These are phyloP conservation scores for Termitomyces sp. DNA, from an alignment of 768 basidiomycete genomes.

Conservation along the genomic window DNA sequence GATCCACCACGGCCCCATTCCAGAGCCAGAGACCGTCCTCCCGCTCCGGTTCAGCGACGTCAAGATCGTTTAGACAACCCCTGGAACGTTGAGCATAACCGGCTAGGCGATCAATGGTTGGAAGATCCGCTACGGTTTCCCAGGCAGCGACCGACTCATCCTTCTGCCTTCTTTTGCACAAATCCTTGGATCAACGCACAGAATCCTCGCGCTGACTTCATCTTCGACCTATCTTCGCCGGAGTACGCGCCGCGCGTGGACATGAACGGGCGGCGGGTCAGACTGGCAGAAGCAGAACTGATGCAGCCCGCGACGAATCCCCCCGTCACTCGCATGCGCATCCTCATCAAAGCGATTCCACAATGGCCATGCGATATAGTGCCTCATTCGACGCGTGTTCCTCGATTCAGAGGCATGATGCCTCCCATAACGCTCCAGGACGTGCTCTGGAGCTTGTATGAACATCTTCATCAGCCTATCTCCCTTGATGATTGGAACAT, in stretches of 20 bases:
- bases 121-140: neutral
- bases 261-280: constrained; percentile 28
- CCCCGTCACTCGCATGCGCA: constrained; percentile 42
- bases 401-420: constrained; percentile 34
- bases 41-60: neutral
- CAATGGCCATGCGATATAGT: constrained; percentile 57
- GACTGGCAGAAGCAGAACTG: constrained; percentile 7
- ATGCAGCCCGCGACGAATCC: constrained; percentile 57
- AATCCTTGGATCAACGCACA: constrained; percentile 54
- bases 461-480: constrained; percentile 38
- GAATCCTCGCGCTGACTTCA: constrained; percentile 34
- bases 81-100: neutral
- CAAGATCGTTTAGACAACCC: neutral
- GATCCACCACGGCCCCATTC: neutral
- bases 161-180: constrained; percentile 20
- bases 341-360: constrained; percentile 50
- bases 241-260: constrained; percentile 39
- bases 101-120: neutral
- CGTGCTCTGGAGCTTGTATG: constrained; percentile 47
- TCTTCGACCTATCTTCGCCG: constrained; percentile 54
- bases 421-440: constrained; percentile 53
- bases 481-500: constrained; percentile 33
- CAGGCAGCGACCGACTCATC: neutral
- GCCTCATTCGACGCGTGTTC: constrained; percentile 22
- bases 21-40: neutral